These are phyloP conservation scores for Loxodes magnus DNA, from an alignment of 73 alveolate species.

Conservation along the genomic window DNA sequence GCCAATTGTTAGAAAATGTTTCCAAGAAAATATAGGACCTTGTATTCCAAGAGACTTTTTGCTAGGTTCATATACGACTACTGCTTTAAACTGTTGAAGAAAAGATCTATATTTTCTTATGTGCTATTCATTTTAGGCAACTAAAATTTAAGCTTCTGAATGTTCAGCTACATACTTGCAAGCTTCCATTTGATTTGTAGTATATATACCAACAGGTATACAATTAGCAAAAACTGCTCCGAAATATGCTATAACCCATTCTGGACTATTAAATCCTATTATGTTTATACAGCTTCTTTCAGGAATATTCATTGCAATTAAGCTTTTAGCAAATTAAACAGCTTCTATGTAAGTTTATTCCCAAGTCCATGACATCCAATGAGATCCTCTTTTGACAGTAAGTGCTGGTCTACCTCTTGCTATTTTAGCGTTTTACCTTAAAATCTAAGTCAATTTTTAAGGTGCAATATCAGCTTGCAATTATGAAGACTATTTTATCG, in stretches of 20 bases:
- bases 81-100: conserved; percentile 45
- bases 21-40: conserved; percentile 30
- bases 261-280: conserved; percentile 73
- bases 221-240: conserved; percentile 62
- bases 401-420: conserved; percentile 26
- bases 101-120: conserved; percentile 36
- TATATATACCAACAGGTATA: conserved; percentile 65
- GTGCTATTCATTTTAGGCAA: conserved; percentile 47
- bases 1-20: conserved; percentile 27
- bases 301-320: conserved; percentile 45
- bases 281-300: conserved; percentile 47
- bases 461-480: conserved; percentile 22
- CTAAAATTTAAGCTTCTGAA: conserved; percentile 47
- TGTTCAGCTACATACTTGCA: conserved; percentile 61
- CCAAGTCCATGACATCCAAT: conserved; percentile 41
- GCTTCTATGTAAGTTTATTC: conserved; percentile 29
- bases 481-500: conserved; percentile 16
- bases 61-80: conserved; percentile 25
- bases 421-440: conserved; percentile 4
- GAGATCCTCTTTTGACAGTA: conserved; percentile 30
- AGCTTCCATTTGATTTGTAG: conserved; percentile 70
- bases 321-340: conserved; percentile 47
- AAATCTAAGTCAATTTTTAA: conserved; percentile 9
- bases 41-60: background rate
- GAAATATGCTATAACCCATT: conserved; percentile 60